phyloP scores from a whole-genome alignment of 768 basidiomycete species.

The Cubamyces lactineus region DNA sequence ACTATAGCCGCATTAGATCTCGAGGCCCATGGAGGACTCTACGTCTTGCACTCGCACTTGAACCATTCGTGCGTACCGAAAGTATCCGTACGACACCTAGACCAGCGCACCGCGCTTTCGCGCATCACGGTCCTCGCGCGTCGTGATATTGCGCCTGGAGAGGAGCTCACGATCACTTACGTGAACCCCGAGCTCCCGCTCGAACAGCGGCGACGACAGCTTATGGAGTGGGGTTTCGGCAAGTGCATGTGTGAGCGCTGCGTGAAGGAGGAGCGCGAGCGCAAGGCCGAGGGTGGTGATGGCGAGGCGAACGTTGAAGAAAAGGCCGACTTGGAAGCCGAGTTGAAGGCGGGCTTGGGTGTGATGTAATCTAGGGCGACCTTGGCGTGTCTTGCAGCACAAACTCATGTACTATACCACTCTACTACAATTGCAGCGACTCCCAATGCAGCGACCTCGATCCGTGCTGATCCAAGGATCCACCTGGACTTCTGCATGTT shows the following conservation, averaged over 20 bases:
- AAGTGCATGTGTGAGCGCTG: conserved; percentile 72
- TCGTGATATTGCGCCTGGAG: conserved; percentile 61
- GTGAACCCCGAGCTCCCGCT: conserved; percentile 63
- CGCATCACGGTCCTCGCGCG: conserved; percentile 79
- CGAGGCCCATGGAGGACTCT: conserved; percentile 86
- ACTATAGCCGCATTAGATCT: conserved; percentile 46
- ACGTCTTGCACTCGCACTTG: conserved; percentile 82
- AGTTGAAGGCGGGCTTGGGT: conserved; percentile 68
- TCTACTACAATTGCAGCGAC: too few species aligned
- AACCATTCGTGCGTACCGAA: conserved; percentile 89
- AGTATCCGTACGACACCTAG: conserved; percentile 75
- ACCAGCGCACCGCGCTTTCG: conserved; percentile 66
- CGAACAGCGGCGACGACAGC: conserved; percentile 50
- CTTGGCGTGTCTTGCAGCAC: too few species aligned
- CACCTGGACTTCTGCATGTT: too few species aligned
- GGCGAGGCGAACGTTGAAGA: conserved; percentile 14
- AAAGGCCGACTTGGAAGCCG: conserved; percentile 48
- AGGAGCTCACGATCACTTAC: conserved; percentile 80
- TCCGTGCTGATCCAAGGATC: too few species aligned
- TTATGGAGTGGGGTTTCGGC: conserved; percentile 78
- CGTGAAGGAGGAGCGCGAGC: conserved; percentile 50
- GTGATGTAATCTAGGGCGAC: conserved; percentile 38
- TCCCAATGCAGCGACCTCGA: too few species aligned
- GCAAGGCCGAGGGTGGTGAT: conserved; percentile 10
- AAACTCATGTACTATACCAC: too few species aligned